A percentile compares a stretch with the other conserved stretches of the same genome.
These are phyloP conservation scores for Dendrobium nobile DNA, from an alignment of 106 monocot genomes.

Conservation along the genomic window DNA sequence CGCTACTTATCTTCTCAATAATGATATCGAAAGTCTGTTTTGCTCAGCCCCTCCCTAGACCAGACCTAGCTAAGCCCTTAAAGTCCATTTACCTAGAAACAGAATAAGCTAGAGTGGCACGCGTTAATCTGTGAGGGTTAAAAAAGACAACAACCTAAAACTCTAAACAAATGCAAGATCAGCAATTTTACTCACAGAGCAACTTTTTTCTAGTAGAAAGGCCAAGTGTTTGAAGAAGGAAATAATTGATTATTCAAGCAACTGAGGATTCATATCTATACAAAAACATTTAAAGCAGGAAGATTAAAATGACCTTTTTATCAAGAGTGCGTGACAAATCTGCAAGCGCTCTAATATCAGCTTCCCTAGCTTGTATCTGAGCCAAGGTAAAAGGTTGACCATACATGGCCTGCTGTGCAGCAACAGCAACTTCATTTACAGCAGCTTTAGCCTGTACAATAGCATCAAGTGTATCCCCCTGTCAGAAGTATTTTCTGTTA, in stretches of 20 bases:
- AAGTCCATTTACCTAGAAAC: neutral
- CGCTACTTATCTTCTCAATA: neutral
- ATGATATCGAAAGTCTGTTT: neutral
- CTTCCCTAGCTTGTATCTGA: conserved; percentile 94
- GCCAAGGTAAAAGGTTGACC: conserved; percentile 74
- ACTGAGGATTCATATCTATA: neutral
- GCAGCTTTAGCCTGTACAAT: conserved; percentile 83
- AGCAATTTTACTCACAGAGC: neutral
- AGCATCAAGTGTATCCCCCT: conserved; percentile 88
- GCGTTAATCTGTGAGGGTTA: neutral
- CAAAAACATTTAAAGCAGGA: neutral
- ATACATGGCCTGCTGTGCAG: conserved; percentile 88
- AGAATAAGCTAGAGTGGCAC: neutral
- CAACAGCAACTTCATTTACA: conserved; percentile 78
- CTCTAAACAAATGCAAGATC: too few species aligned
- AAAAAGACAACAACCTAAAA: too few species aligned
- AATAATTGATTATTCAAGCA: neutral
- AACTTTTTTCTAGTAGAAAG: neutral
- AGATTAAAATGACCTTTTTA: conserved; percentile 61
- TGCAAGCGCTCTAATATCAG: conserved; percentile 92
- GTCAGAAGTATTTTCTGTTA: conserved; percentile 16
- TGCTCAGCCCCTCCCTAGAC: neutral
- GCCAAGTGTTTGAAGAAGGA: neutral
- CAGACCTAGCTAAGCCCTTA: neutral
- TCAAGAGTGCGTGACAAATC: conserved; percentile 84